Evolutionary conservation across 306 rosid genomes (phyloP), one percentile per base, ranked within the genome.

Genomic region (Luffa acutangula): DNA sequence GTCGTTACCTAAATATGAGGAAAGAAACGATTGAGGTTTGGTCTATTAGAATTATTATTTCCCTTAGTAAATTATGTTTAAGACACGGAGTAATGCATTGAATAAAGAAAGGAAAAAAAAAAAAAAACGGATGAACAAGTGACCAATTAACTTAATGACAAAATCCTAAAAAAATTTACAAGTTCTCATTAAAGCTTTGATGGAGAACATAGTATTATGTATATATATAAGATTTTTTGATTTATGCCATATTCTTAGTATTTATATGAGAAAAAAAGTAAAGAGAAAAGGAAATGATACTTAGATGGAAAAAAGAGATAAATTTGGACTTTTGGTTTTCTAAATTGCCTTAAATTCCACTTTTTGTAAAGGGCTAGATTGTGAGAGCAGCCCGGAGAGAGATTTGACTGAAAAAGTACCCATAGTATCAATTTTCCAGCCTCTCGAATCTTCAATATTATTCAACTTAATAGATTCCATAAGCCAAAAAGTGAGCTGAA

Each of bases 1-100:
- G 98, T 70, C 88, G 87, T 74, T 94, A 92, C 88, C 91, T 94
- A 80, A 94, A 94, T 83, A 51, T 60, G 80, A 88, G 89, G 92
- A 91, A 89, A 85, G 83, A 85, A 82, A 89, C 83, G 10, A 79
- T 92, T 77, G 81, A 92, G 98, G 98, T 93, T 77, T 25, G 78
- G 62, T 10, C 17, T 5, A 53, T n/a, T 14, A 49, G 33, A 31
- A 48, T 33, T 33, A 51, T 33, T 49, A 9, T 51, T 48, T 73
- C 49, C 4, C 31, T 49, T 7, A 34, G 31, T 49, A 73, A 49
- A 49, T 46, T 45, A 1, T 25, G 25, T 69, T 1, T 43, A 0
- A 1, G 52, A 8, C 33, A 67, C 43, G 45, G 2, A 63, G 70
- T 63, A 13, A 36, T 63, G 73, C 73, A 39, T 4, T 17, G 13